Evolutionary conservation across 768 basidiomycete genomes (phyloP).

Genomic region (Galerina marginata): DNA sequence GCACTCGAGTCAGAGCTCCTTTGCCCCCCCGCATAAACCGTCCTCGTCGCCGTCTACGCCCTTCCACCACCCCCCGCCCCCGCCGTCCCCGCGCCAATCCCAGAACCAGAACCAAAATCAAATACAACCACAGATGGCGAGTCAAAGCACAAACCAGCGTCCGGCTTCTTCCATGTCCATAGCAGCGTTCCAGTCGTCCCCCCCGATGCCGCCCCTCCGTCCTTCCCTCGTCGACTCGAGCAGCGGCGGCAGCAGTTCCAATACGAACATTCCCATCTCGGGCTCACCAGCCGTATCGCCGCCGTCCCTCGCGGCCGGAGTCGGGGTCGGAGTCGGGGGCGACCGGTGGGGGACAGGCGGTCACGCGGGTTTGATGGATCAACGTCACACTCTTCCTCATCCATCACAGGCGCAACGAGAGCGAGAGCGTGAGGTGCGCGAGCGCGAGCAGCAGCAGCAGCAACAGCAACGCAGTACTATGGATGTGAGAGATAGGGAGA

Average conservation of each 20-base stretch:
- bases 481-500: constrained; percentile 8
- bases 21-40: neutral
- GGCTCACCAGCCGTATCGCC: constrained; percentile 12
- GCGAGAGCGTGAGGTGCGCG: neutral
- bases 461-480: constrained; percentile 11
- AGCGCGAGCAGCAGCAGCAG: neutral
- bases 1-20: constrained; percentile 8
- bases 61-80: constrained; percentile 30
- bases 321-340: neutral
- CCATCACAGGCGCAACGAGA: neutral
- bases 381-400: constrained; percentile 1
- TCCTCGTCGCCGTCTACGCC: constrained; percentile 23
- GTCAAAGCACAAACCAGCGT: constrained; percentile 1
- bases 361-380: neutral
- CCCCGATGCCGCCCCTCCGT: constrained; percentile 10
- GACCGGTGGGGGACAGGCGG: neutral
- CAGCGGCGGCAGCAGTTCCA: neutral
- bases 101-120: constrained; percentile 8
- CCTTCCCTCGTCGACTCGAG: neutral
- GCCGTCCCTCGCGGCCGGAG: neutral
- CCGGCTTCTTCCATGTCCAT: neutral
- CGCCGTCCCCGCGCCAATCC: neutral
- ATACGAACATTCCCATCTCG: constrained; percentile 3
- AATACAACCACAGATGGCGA: neutral
- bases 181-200: neutral